Evolutionary conservation across 169 alveolate species (phyloP).

Genomic region (Eimeria tenella): DNA sequence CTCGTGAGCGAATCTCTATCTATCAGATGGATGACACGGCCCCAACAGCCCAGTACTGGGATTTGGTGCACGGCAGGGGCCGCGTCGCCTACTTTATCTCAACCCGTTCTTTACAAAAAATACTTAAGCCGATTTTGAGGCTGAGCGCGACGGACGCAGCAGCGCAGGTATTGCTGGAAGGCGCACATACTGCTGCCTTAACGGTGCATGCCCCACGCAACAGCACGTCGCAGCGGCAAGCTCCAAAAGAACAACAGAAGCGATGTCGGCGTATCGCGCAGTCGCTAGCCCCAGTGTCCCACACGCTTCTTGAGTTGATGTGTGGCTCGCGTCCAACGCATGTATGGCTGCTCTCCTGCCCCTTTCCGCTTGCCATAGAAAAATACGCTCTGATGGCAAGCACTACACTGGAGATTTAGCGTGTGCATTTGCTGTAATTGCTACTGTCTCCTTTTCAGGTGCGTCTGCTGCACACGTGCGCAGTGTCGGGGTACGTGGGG

Average conservation of each 20-base stretch:
- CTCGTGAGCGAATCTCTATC: background rate
- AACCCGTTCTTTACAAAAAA: conserved; percentile 10
- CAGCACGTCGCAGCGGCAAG: background rate
- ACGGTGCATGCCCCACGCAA: background rate
- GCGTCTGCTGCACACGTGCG: conserved; percentile 29
- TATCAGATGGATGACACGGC: conserved; percentile 19
- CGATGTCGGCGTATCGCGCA: conserved; percentile 2
- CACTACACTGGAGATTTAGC: background rate
- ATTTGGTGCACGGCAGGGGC: conserved; percentile 54
- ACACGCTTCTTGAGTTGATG: conserved; percentile 40
- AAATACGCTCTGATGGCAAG: background rate
- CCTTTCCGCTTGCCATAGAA: background rate
- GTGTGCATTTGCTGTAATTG: background rate
- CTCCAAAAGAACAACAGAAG: background rate
- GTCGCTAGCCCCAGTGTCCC: conserved; percentile 9
- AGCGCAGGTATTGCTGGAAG: conserved; percentile 54
- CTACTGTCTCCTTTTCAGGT: conserved; percentile 21
- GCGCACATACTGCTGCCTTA: conserved; percentile 41
- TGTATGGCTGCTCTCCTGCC: background rate
- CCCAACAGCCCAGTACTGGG: conserved; percentile 53
- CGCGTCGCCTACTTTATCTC: conserved; percentile 41
- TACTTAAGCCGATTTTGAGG: conserved; percentile 48
- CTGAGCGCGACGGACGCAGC: conserved; percentile 25
- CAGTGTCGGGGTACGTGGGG: conserved; percentile 43
- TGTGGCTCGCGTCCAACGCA: conserved; percentile 64